phyloP scores from a whole-genome alignment of 306 rosid genomes.

The Dalbergia oliveri region DNA sequence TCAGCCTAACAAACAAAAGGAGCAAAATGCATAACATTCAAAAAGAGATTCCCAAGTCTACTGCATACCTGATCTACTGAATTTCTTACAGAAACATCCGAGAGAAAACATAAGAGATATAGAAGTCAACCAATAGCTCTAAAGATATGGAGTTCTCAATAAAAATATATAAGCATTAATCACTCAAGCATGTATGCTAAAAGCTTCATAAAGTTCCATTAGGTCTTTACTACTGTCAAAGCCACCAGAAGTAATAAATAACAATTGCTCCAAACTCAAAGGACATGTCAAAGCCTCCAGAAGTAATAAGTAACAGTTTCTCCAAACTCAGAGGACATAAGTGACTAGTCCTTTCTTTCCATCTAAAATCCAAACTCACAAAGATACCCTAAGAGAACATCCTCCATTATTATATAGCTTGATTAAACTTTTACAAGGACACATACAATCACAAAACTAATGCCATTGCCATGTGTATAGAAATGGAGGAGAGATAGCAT shows the following conservation, averaged over 20 bases:
- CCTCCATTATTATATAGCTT: background rate
- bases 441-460: constrained; percentile 2
- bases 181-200: no score
- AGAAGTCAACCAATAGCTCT: no score
- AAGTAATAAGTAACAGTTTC: background rate
- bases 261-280: background rate
- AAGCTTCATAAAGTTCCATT: no score
- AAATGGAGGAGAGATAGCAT: constrained; percentile 3
- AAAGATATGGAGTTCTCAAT: background rate
- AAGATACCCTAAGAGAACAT: background rate
- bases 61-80: background rate
- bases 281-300: background rate
- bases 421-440: background rate
- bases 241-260: background rate
- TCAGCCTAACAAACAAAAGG: background rate
- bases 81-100: background rate
- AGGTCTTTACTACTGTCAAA: no score
- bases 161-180: no score
- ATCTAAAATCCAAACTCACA: no score
- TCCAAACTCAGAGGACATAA: background rate
- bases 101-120: no score
- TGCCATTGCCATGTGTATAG: background rate
- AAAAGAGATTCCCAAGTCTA: no score
- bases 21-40: background rate
- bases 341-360: background rate